phyloP scores from a whole-genome alignment of 805 yeast species.

The Schwanniomyces sp. region DNA sequence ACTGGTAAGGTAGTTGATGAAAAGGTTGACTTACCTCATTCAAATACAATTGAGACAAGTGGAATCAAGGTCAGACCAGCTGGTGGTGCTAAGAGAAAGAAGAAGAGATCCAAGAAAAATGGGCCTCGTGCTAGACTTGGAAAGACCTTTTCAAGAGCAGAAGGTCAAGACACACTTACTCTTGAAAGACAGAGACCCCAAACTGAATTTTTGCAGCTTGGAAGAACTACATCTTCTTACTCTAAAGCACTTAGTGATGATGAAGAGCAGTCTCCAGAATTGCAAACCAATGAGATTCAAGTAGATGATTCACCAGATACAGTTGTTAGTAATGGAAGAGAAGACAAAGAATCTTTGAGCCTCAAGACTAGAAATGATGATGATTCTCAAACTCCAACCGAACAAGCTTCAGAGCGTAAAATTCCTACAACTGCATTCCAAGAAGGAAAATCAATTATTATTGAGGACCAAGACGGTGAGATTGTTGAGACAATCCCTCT shows the following conservation, averaged over 20 bases:
- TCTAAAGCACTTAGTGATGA: conserved; percentile 1
- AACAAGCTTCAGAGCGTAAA: conserved; percentile 4
- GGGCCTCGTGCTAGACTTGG: conserved; percentile 34
- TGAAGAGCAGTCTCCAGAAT: conserved; percentile 5
- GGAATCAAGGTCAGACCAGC: conserved; percentile 69
- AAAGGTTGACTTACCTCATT: conserved; percentile 17
- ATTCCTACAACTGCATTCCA: conserved; percentile 43
- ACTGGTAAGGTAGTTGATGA: conserved; percentile 13
- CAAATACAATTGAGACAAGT: conserved; percentile 57
- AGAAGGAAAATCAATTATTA: conserved; percentile 68
- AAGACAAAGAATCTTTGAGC: conserved; percentile 6
- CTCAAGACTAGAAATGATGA: background rate
- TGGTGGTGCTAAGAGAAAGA: conserved; percentile 67
- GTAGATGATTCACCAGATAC: conserved; percentile 3
- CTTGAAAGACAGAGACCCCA: conserved; percentile 36
- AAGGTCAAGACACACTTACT: conserved; percentile 14
- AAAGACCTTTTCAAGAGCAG: conserved; percentile 23
- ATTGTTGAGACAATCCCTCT: conserved; percentile 55
- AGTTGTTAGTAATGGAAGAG: conserved; percentile 5
- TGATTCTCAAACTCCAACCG: background rate
- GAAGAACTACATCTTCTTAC: conserved; percentile 20
- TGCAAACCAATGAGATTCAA: background rate
- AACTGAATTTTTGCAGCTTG: conserved; percentile 41
- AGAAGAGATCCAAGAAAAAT: conserved; percentile 27
- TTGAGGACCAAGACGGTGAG: conserved; percentile 87